Conservation (phyloP, 352 stramenopile species). For the Phytophthora sp. region DNA sequence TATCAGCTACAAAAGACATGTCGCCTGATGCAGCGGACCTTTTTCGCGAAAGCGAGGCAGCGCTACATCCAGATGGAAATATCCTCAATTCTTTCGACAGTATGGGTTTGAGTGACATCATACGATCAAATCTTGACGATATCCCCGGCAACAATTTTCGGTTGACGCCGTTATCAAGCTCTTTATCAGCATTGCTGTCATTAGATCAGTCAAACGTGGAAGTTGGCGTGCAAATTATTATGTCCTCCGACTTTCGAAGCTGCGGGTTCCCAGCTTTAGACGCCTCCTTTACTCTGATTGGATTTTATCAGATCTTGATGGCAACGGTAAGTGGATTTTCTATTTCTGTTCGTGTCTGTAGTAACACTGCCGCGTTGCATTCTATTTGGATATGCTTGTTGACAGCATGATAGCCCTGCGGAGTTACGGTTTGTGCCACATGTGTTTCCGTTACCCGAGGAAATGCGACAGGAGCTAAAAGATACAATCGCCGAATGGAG, state of each 20-base stretch:
- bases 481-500: slow-evolving; percentile 41
- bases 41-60: slow-evolving; percentile 66
- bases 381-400: no score
- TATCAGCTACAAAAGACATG: slow-evolving; percentile 60
- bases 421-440: slow-evolving; percentile 67
- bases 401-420: slow-evolving; percentile 31
- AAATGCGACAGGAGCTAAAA: slow-evolving; percentile 70
- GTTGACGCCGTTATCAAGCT: slow-evolving; percentile 14
- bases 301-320: slow-evolving; percentile 64
- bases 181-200: slow-evolving; percentile 43
- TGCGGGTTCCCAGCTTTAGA: slow-evolving; percentile 74
- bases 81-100: slow-evolving; percentile 52
- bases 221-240: slow-evolving; percentile 40
- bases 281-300: slow-evolving; percentile 44
- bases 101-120: slow-evolving; percentile 61
- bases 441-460: slow-evolving; percentile 57
- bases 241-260: slow-evolving; percentile 59
- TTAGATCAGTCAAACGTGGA: slow-evolving; percentile 37
- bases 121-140: slow-evolving; percentile 18
- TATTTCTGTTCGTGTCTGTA: background rate
- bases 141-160: background rate
- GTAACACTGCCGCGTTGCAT: background rate
- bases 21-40: slow-evolving; percentile 53
- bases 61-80: slow-evolving; percentile 58
- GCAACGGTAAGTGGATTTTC: slow-evolving; percentile 27